phyloP scores from a whole-genome alignment of 257 asterid genomes.

The Anisodus acutangulus region DNA sequence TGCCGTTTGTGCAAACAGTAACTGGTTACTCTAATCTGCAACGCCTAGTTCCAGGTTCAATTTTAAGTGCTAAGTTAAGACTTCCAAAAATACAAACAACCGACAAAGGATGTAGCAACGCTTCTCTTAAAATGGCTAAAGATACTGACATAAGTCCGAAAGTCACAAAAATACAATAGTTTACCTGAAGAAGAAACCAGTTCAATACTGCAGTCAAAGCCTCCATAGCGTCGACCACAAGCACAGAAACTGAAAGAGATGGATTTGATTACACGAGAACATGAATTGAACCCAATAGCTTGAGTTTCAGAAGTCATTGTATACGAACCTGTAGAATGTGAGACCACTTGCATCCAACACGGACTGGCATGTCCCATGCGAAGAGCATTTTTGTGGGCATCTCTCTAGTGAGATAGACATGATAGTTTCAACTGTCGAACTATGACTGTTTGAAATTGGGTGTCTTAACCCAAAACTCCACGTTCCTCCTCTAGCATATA shows the following conservation, averaged over 20 bases:
- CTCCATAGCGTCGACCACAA: slow-evolving; percentile 92
- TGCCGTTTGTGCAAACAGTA: slow-evolving; percentile 11
- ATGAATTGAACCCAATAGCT: neutral
- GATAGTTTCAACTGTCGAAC: slow-evolving; percentile 46
- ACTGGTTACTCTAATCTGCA: neutral
- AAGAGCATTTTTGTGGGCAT: slow-evolving; percentile 83
- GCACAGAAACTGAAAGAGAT: slow-evolving; percentile 66
- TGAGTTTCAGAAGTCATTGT: slow-evolving; percentile 9
- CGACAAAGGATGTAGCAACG: slow-evolving; percentile 16
- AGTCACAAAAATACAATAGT: slow-evolving; percentile 23
- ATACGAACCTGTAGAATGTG: slow-evolving; percentile 68
- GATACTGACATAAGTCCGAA: neutral
- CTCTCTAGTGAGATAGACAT: slow-evolving; percentile 81
- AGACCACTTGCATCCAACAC: slow-evolving; percentile 76
- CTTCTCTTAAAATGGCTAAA: slow-evolving; percentile 11
- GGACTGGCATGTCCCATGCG: slow-evolving; percentile 76
- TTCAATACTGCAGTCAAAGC: slow-evolving; percentile 88
- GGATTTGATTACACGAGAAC: slow-evolving; percentile 31
- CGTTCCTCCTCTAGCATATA: slow-evolving; percentile 76
- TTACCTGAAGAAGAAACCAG: slow-evolving; percentile 82
- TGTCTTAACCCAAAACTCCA: slow-evolving; percentile 90
- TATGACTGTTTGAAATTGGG: slow-evolving; percentile 37
- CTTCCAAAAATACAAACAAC: neutral
- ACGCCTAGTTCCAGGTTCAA: neutral
- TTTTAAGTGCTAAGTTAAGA: neutral